These are phyloP conservation scores for Fulvia fulva DNA, from an alignment of 2,329 filamentous ascomycete genomes.

Conservation along the genomic window DNA sequence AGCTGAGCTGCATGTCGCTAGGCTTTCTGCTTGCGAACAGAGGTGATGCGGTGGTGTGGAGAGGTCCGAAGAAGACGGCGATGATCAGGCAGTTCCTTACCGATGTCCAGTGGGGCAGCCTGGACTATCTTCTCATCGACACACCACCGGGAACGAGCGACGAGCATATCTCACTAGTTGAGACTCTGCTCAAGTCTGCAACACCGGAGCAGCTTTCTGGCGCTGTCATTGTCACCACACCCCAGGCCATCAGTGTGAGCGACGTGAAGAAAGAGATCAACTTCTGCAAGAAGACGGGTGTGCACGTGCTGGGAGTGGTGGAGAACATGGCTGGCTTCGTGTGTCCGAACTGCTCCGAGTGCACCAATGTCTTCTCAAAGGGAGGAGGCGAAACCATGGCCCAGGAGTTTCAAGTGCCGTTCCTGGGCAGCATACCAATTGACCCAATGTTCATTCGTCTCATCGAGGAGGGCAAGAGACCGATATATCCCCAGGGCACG, in stretches of 20 bases:
- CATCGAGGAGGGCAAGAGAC: slow-evolving; percentile 69
- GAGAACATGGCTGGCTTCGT: slow-evolving; percentile 96
- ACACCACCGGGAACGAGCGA: slow-evolving; percentile 95
- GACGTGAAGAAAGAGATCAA: slow-evolving; percentile 95
- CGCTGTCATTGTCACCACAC: slow-evolving; percentile 92
- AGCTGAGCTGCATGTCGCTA: slow-evolving; percentile 81
- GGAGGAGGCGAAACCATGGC: slow-evolving; percentile 90
- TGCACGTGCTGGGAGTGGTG: slow-evolving; percentile 79
- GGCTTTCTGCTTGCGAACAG: slow-evolving; percentile 81
- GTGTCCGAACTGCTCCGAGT: slow-evolving; percentile 72
- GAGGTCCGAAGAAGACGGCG: slow-evolving; percentile 96
- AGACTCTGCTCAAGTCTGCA: slow-evolving; percentile 50
- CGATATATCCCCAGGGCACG: slow-evolving; percentile 67
- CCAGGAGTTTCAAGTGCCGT: slow-evolving; percentile 74
- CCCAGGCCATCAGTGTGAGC: slow-evolving; percentile 86
- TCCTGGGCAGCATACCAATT: slow-evolving; percentile 83
- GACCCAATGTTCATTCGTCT: slow-evolving; percentile 87
- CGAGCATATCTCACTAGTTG: slow-evolving; percentile 92
- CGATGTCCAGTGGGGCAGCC: slow-evolving; percentile 80
- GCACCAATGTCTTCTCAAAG: slow-evolving; percentile 88
- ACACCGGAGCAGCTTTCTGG: slow-evolving; percentile 68
- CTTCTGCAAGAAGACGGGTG: slow-evolving; percentile 80
- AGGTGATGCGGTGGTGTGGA: slow-evolving; percentile 93
- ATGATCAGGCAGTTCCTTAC: slow-evolving; percentile 97
- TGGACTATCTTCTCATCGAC: slow-evolving; percentile 92